A percentile compares a stretch with the other conserved stretches of the same genome.
Evolutionary conservation across 2,329 filamentous ascomycete species (phyloP).

Genomic region (Cryphonectria carpinicola): DNA sequence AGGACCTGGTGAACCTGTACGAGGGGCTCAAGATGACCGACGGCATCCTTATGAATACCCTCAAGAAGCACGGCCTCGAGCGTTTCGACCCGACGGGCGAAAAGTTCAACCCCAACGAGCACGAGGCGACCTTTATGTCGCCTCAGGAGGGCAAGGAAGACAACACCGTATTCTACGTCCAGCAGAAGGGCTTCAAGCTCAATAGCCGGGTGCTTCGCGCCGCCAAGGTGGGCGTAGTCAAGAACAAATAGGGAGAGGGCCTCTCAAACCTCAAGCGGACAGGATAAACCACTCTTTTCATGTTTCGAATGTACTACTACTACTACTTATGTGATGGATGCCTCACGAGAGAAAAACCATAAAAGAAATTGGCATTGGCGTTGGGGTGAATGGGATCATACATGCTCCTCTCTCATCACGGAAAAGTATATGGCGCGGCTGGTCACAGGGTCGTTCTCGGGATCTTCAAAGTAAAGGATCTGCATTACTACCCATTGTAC

Average conservation of each 20-base stretch:
- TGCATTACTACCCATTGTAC: constrained; percentile 24
- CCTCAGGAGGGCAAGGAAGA: constrained; percentile 87
- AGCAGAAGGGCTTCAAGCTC: constrained; percentile 94
- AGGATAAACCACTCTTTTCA: constrained; percentile 4
- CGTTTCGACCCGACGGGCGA: constrained; percentile 81
- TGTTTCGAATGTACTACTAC: constrained; percentile 24
- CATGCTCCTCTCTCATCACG: constrained; percentile 29
- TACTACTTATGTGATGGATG: constrained; percentile 18
- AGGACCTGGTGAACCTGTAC: constrained; percentile 80
- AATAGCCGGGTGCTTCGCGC: constrained; percentile 89
- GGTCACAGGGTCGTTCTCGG: constrained; percentile 23
- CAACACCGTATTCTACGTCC: constrained; percentile 85
- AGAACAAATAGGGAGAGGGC: constrained; percentile 62
- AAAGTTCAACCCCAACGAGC: constrained; percentile 94
- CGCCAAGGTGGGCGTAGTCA: constrained; percentile 95
- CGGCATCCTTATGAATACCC: constrained; percentile 79
- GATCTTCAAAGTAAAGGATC: constrained; percentile 16
- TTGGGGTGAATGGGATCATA: constrained; percentile 27
- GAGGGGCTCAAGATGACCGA: constrained; percentile 96
- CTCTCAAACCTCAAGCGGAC: background rate
- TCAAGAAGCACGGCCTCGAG: constrained; percentile 94
- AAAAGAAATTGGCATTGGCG: constrained; percentile 26
- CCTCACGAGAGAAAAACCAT: constrained; percentile 8
- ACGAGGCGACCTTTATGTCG: constrained; percentile 95
- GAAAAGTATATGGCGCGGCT: constrained; percentile 23